These are phyloP conservation scores for Lomentospora prolificans DNA, from an alignment of 2,329 filamentous ascomycete species.

Conservation along the genomic window DNA sequence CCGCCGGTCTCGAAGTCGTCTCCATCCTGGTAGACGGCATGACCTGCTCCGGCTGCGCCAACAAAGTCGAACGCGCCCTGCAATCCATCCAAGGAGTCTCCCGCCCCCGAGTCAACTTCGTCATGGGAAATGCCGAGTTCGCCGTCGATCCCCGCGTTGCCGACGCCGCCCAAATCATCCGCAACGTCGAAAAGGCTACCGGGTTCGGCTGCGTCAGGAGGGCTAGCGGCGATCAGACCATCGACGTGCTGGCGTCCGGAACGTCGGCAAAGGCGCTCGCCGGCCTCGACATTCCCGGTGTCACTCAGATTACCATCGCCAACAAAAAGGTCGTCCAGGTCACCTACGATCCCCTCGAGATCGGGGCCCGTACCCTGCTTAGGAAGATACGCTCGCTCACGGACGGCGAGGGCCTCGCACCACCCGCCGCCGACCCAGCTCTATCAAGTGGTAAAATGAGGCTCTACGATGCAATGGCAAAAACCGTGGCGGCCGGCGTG, in stretches of 20 bases:
- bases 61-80: constrained; percentile 23
- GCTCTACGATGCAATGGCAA: constrained; percentile 22
- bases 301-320: constrained; percentile 17
- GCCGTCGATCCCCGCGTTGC: constrained; percentile 16
- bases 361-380: constrained; percentile 23
- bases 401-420: constrained; percentile 19
- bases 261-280: constrained; percentile 12
- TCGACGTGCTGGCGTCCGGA: constrained; percentile 19
- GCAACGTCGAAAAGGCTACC: constrained; percentile 17
- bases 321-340: constrained; percentile 22
- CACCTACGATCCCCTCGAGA: constrained; percentile 22
- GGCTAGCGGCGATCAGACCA: constrained; percentile 16
- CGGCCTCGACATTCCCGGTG: constrained; percentile 14
- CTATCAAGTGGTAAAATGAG: constrained; percentile 20
- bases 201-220: constrained; percentile 21
- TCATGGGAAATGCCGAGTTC: constrained; percentile 27
- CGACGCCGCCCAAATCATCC: constrained; percentile 19
- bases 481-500: constrained; percentile 19
- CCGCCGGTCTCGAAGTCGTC: constrained; percentile 17
- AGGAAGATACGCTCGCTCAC: constrained; percentile 11
- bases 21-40: constrained; percentile 23
- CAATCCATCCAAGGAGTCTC: constrained; percentile 19
- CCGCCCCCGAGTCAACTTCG: constrained; percentile 25
- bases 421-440: constrained; percentile 21
- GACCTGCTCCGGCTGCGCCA: constrained; percentile 26